Base-by-base conservation (phyloP, 176 grass and related monocot species). In the Cymbopogon citratus region DNA sequence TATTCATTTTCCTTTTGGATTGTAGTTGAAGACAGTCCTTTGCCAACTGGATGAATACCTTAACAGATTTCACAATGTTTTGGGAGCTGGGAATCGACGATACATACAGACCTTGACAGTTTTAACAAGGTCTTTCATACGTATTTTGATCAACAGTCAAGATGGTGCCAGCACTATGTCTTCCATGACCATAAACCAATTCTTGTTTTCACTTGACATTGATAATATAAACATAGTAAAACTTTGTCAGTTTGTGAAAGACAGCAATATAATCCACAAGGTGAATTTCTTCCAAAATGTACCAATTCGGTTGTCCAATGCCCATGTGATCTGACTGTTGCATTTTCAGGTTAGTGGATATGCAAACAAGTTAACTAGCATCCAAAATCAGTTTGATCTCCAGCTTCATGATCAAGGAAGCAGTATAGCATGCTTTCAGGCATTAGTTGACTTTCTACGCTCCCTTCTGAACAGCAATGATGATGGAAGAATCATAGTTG, bases 221-320 rank as follows among this genome's bases (percentile, higher is more conserved):
- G 95, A 95, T 85, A 98, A 95, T 79, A 94, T 98, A 85, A 98
- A 98, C 56, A 87, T 98, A 26, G 82, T 98, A 52, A 98, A 95
- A 74, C 84, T 98, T 74, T 94, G 89, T 78, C 89, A 89, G 74
- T 98, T 93, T 84, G 54, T 98, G 39, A 98, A 98, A 85, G 92
- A 98, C 87, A 98, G 90, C 88, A 94, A 95, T 62, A 91, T 95
- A 84, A 81, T 91, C 84, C 90, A 93, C 86, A 98, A 98, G 92
- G 95, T 98, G 76, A 81, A 31, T 44, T 15, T 78, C 56, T 60
- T 49, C 19, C 35, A 43, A 44, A 38, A n/a, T 24, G 46, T 23
- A 19, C 69, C 7, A 18, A 71, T 81, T 43, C 13, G 45, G 39
- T 66, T 31, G 10, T 63, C 12, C 24, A 21, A 35, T 72, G 35